These are phyloP conservation scores for Antitrichia curtipendula DNA, from an alignment of 225 moss, liverwort and hornwort genomes.

Conservation along the genomic window DNA sequence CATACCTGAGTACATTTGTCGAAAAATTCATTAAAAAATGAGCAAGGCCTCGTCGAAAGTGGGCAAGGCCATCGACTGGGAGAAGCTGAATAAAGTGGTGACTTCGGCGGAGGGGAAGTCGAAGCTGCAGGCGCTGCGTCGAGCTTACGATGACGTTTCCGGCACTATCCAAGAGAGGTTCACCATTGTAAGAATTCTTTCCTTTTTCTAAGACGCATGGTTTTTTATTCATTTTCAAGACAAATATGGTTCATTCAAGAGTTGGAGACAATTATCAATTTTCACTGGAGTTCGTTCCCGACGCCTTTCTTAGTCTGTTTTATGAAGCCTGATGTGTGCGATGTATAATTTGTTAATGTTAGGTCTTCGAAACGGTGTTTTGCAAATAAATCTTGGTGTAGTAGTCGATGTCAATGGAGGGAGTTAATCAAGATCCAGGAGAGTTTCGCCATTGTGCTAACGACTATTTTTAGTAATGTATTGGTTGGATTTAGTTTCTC, in stretches of 20 bases:
- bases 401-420: neutral
- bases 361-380: neutral
- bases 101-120: conserved; percentile 56
- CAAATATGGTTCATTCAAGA: neutral
- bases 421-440: conserved; percentile 11
- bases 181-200: conserved; percentile 19
- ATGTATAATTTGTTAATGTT: neutral
- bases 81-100: conserved; percentile 61
- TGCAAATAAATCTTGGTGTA: neutral
- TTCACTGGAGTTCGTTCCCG: neutral
- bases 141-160: conserved; percentile 65
- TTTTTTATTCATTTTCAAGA: no score
- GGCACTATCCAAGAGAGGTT: conserved; percentile 64
- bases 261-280: neutral
- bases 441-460: conserved; percentile 40
- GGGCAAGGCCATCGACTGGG: conserved; percentile 71
- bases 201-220: neutral
- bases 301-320: neutral
- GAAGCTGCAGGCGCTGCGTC: conserved; percentile 52
- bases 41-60: conserved; percentile 24
- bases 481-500: neutral
- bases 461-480: neutral
- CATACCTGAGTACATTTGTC: no score
- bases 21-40: conserved; percentile 1
- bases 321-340: no score